Evolutionary conservation across 2,329 filamentous ascomycete genomes (phyloP).

Genomic region (Davidsoniella eucalypti): DNA sequence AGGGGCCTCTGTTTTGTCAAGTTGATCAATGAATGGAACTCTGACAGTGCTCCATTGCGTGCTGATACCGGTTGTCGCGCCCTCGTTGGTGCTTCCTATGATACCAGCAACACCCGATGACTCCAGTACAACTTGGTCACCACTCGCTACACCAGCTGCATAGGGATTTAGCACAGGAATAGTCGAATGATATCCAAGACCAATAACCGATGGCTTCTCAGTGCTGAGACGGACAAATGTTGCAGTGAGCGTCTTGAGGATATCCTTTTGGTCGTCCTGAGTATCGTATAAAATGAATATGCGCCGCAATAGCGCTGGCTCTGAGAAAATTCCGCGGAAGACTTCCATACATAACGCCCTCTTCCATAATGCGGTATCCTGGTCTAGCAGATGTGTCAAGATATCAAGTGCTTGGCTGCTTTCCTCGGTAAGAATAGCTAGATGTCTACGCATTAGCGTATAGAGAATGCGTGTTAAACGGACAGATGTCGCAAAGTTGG

Average conservation of each 20-base stretch:
- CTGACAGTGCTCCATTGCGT: constrained; percentile 79
- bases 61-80: constrained; percentile 63
- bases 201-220: constrained; percentile 78
- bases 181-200: constrained; percentile 75
- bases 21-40: constrained; percentile 78
- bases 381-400: constrained; percentile 73
- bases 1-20: constrained; percentile 81
- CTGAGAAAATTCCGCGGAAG: constrained; percentile 69
- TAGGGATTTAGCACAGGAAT: constrained; percentile 49
- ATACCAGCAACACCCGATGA: constrained; percentile 76
- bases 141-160: constrained; percentile 37
- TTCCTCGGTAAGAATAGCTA: constrained; percentile 57
- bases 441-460: constrained; percentile 61
- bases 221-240: constrained; percentile 85
- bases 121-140: constrained; percentile 78
- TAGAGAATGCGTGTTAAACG: constrained; percentile 71
- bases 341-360: constrained; percentile 82
- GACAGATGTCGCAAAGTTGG: constrained; percentile 67
- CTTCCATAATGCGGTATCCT: constrained; percentile 74
- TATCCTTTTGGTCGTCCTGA: constrained; percentile 51
- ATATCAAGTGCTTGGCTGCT: constrained; percentile 70
- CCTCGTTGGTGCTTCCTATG: constrained; percentile 55
- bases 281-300: constrained; percentile 72
- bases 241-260: constrained; percentile 69
- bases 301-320: constrained; percentile 58